Evolutionary conservation across 148 eudicot species (phyloP).

Genomic region (Euryodendron excelsum): DNA sequence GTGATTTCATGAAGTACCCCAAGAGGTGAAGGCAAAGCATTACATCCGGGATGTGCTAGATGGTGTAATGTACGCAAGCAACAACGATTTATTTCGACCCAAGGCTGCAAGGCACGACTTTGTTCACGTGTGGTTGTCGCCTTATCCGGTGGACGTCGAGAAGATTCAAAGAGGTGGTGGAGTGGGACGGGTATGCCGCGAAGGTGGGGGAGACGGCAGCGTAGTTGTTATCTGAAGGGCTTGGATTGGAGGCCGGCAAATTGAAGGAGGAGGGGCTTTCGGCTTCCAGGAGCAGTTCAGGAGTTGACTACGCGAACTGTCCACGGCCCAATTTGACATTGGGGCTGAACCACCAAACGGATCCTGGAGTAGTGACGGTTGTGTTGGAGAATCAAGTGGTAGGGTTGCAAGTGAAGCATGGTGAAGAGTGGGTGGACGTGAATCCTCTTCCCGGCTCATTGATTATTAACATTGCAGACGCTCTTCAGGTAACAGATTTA

Average conservation of each 20-base stretch:
- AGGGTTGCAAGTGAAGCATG: slow-evolving; percentile 44
- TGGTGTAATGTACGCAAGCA: not conserved
- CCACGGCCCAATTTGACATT: slow-evolving; percentile 42
- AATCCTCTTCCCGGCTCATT: slow-evolving; percentile 40
- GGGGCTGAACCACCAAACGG: slow-evolving; percentile 43
- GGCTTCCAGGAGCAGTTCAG: slow-evolving; percentile 14
- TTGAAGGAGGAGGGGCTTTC: slow-evolving; percentile 21
- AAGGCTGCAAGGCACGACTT: slow-evolving; percentile 6
- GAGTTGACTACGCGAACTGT: slow-evolving; percentile 39
- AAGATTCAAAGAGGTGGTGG: slow-evolving; percentile 20
- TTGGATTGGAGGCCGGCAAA: slow-evolving; percentile 20
- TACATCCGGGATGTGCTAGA: not conserved
- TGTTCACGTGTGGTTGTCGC: not conserved
- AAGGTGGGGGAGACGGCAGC: slow-evolving; percentile 28
- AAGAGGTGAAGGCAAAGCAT: too few relatives aligned
- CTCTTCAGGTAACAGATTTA: slow-evolving; percentile 44
- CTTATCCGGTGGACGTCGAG: not conserved
- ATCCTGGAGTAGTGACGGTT: slow-evolving; percentile 39
- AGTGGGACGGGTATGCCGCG: slow-evolving; percentile 35
- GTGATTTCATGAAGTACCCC: too few relatives aligned
- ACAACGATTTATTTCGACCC: not conserved
- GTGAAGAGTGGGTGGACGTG: slow-evolving; percentile 33
- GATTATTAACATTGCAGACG: slow-evolving; percentile 45
- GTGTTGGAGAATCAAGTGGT: slow-evolving; percentile 43
- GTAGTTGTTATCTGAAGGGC: slow-evolving; percentile 34